Conservation (phyloP, 2,329 filamentous ascomycete genomes). For the Madurella fahalii region DNA sequence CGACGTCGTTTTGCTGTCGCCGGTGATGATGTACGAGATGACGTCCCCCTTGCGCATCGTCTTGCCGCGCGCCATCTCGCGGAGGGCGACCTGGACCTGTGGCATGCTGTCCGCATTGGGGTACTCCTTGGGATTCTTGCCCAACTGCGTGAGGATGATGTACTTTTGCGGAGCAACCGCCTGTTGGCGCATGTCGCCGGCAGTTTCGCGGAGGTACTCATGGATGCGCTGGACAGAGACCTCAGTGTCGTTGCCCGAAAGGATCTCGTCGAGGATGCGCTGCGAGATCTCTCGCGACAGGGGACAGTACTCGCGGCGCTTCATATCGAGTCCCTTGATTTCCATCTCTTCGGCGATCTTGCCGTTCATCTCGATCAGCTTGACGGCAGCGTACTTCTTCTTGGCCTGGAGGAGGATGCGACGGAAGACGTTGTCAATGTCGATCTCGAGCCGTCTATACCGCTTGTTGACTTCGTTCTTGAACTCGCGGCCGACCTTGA, state of each 20-base stretch:
- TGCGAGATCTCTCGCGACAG: conserved; percentile 93
- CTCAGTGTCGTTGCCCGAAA: conserved; percentile 90
- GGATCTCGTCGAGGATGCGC: conserved; percentile 84
- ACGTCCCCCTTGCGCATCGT: conserved; percentile 89
- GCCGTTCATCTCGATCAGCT: conserved; percentile 82
- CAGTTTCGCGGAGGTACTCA: conserved; percentile 83
- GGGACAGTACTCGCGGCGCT: conserved; percentile 91
- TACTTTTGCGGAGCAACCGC: conserved; percentile 77
- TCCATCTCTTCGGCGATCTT: conserved; percentile 94
- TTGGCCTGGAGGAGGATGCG: conserved; percentile 92
- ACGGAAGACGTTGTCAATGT: conserved; percentile 96
- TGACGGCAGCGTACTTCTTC: conserved; percentile 98
- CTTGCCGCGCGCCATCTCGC: conserved; percentile 82
- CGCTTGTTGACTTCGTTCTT: conserved; percentile 91
- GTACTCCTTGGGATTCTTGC: conserved; percentile 89
- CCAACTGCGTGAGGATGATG: conserved; percentile 96
- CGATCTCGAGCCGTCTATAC: conserved; percentile 90
- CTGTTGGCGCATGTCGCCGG: conserved; percentile 79
- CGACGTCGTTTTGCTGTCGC: conserved; percentile 56
- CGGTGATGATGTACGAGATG: conserved; percentile 90
- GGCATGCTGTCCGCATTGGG: conserved; percentile 94
- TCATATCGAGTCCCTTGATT: conserved; percentile 98
- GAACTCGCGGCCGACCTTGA: conserved; percentile 91
- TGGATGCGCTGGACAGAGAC: conserved; percentile 85
- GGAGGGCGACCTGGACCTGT: conserved; percentile 90